Conservation (phyloP, 225 moss, liverwort and hornwort genomes). For the Ulota crispa region DNA sequence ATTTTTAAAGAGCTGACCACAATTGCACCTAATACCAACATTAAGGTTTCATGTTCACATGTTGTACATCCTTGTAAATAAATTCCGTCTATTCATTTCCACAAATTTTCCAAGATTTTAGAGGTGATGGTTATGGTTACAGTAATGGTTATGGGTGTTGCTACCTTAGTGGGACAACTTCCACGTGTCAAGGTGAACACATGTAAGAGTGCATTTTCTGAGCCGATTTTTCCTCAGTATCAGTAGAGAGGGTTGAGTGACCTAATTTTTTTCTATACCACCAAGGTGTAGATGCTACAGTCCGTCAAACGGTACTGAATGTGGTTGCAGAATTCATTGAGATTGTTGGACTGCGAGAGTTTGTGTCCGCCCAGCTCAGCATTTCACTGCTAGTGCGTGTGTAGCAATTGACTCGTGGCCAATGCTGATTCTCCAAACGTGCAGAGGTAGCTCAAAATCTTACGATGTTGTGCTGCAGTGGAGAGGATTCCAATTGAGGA, state of each 20-base stretch:
- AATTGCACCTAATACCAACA: too few species aligned
- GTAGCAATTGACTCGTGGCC: constrained; percentile 7
- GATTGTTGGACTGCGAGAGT: neutral
- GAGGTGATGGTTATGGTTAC: too few species aligned
- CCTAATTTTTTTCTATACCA: neutral
- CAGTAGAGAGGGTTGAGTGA: neutral
- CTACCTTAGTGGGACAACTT: neutral
- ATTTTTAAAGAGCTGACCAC: too few species aligned
- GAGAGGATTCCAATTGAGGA: constrained; percentile 68
- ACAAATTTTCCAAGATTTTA: too few species aligned
- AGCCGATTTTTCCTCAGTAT: neutral
- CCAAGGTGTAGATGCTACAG: constrained; percentile 1
- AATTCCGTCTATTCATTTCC: too few species aligned
- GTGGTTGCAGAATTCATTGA: neutral
- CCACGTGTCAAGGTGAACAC: neutral
- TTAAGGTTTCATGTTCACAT: too few species aligned
- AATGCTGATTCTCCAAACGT: constrained; percentile 19
- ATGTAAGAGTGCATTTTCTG: neutral
- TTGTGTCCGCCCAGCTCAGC: neutral
- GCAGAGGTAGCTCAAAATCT: constrained; percentile 32
- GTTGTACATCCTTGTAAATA: too few species aligned
- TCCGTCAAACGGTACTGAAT: neutral
- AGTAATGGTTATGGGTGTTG: too few species aligned
- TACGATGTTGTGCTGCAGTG: constrained; percentile 64
- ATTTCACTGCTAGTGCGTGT: neutral